phyloP scores from a whole-genome alignment of 1,284 basidiomycete species.

The Ceratobasidium sp. region DNA sequence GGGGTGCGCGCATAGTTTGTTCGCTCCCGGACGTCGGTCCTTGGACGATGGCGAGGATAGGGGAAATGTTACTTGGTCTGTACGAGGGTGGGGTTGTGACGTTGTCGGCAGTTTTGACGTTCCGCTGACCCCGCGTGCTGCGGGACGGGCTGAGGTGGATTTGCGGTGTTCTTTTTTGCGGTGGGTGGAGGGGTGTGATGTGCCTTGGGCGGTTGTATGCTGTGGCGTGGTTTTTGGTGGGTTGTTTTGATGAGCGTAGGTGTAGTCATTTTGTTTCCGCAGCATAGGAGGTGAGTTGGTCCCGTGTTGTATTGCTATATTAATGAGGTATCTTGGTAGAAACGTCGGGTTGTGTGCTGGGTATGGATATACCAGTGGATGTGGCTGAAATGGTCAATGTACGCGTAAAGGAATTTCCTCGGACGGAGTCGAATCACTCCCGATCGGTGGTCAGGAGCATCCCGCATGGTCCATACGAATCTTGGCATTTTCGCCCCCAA shows the following conservation, averaged over 20 bases:
- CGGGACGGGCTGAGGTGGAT: conserved; percentile 7
- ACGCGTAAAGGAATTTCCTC: neutral
- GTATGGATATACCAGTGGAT: too few species aligned
- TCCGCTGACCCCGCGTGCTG: conserved; percentile 4
- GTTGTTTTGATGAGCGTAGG: conserved; percentile 18
- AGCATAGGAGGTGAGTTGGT: neutral
- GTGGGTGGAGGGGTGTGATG: neutral
- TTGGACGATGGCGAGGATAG: conserved; percentile 14
- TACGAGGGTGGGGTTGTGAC: conserved; percentile 6
- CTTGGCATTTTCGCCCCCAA: neutral
- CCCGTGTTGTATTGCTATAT: neutral
- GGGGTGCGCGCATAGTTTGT: conserved; percentile 31
- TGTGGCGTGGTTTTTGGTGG: neutral
- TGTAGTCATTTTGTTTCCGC: neutral
- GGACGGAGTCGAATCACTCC: neutral
- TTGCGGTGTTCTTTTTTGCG: neutral
- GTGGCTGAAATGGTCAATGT: neutral
- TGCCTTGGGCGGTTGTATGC: neutral
- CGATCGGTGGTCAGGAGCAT: conserved; percentile 12
- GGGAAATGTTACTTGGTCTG: neutral
- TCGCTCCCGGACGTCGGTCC: conserved; percentile 37
- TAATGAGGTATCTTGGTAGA: neutral
- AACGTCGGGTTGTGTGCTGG: too few species aligned
- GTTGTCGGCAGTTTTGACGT: neutral
- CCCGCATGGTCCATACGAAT: neutral